Percentiles rank a stretch among this genome's conserved stretches.
phyloP scores from a whole-genome alignment of 2,329 filamentous ascomycete genomes.

The Pestalotiopsis sp. region DNA sequence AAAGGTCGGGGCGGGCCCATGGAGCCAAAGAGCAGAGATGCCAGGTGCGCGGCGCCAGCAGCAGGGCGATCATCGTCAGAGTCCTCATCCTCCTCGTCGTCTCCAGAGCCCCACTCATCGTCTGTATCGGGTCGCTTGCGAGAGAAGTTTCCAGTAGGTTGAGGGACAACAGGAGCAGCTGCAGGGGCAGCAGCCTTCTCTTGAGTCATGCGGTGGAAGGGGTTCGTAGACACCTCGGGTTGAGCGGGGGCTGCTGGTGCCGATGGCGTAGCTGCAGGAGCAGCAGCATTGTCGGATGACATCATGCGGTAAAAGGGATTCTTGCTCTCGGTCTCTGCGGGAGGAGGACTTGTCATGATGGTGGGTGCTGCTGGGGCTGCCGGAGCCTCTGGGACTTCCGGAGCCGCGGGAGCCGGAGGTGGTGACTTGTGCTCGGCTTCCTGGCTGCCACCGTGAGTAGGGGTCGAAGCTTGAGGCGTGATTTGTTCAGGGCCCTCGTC shows the following conservation, averaged over 20 bases:
- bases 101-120: conserved; percentile 86
- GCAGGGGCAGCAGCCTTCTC: conserved; percentile 53
- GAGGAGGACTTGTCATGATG: conserved; percentile 41
- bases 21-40: conserved; percentile 92
- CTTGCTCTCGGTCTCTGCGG: conserved; percentile 76
- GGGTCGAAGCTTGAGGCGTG: conserved; percentile 63
- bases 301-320: conserved; percentile 96
- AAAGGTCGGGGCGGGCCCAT: conserved; percentile 93
- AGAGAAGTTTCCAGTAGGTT: conserved; percentile 54
- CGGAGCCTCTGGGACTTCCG: conserved; percentile 50
- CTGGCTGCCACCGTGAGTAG: conserved; percentile 56
- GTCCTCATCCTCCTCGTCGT: conserved; percentile 66
- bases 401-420: conserved; percentile 54
- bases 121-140: conserved; percentile 54
- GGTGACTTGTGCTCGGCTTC: conserved; percentile 59
- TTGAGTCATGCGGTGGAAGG: conserved; percentile 86
- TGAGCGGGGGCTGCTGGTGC: conserved; percentile 42
- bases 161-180: conserved; percentile 38
- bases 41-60: conserved; percentile 86
- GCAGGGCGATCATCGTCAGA: conserved; percentile 79
- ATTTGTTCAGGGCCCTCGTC: conserved; percentile 78
- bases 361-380: neutral
- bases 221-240: conserved; percentile 80
- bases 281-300: conserved; percentile 57
- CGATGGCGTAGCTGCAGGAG: conserved; percentile 42